phyloP scores from a whole-genome alignment of 495 filamentous ascomycete species.

The Podospora tetraspora region DNA sequence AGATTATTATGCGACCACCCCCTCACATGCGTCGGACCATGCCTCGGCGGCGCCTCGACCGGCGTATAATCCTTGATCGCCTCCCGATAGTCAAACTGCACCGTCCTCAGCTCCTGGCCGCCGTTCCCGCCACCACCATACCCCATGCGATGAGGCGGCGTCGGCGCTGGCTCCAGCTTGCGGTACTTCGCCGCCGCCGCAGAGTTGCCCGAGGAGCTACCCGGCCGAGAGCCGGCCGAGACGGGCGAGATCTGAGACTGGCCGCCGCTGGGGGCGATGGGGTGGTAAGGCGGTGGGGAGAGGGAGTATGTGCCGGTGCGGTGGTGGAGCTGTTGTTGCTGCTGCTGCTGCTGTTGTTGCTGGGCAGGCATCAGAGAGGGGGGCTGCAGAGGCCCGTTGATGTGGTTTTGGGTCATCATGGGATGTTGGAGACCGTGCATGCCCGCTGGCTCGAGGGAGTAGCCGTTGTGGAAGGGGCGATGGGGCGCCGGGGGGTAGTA shows the following conservation, averaged over 20 bases:
- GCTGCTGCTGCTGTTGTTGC: neutral
- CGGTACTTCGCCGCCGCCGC: constrained; percentile 35
- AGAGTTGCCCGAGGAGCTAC: constrained; percentile 27
- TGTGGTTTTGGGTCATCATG: constrained; percentile 16
- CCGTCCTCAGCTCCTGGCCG: constrained; percentile 41
- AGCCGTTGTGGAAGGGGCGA: constrained; percentile 40
- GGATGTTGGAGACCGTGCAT: constrained; percentile 20
- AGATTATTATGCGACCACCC: constrained; percentile 48
- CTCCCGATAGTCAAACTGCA: constrained; percentile 45
- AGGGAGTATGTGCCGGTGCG: neutral
- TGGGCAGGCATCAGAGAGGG: neutral
- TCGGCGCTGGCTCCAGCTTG: constrained; percentile 45
- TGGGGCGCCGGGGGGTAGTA: constrained; percentile 34
- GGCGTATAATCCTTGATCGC: constrained; percentile 43
- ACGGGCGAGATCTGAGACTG: neutral
- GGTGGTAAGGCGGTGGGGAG: constrained; percentile 3
- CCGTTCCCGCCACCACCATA: constrained; percentile 27
- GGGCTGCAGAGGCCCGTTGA: constrained; percentile 10
- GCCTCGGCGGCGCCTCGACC: constrained; percentile 39
- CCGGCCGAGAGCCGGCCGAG: constrained; percentile 19
- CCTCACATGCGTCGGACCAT: constrained; percentile 43
- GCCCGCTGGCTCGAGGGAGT: constrained; percentile 29
- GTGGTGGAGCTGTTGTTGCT: neutral
- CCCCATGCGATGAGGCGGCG: constrained; percentile 39
- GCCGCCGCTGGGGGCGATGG: neutral